Conservation (phyloP, 257 asterid species). For the Penstemon newberryi region DNA sequence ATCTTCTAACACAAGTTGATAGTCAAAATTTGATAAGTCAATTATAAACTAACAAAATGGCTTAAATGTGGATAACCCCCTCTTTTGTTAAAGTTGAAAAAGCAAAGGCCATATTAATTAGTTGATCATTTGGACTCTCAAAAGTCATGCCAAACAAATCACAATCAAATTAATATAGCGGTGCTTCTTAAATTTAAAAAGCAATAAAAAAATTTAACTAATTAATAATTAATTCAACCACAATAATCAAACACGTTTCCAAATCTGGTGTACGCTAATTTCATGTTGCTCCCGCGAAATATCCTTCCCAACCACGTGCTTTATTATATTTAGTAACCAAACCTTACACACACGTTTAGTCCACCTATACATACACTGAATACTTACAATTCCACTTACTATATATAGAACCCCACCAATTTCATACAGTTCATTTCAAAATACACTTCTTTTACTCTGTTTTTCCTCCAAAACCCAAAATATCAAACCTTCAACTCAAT, state of each 20-base stretch:
- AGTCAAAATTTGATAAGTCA: no score
- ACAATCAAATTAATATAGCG: conserved; percentile 1
- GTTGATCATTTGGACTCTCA: conserved; percentile 17
- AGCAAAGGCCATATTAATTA: neutral
- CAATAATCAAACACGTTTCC: conserved; percentile 54
- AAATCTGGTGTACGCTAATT: conserved; percentile 14
- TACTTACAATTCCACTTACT: conserved; percentile 24
- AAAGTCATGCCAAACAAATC: conserved; percentile 23
- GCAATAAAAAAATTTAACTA: conserved; percentile 13
- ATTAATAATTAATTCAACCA: conserved; percentile 20
- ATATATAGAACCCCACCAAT: conserved; percentile 28
- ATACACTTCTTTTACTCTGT: conserved; percentile 3
- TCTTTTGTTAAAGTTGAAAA: no score
- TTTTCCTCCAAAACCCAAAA: neutral
- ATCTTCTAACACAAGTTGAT: no score
- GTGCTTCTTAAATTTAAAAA: conserved; percentile 13
- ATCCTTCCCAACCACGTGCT: conserved; percentile 64
- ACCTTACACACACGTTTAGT: conserved; percentile 31
- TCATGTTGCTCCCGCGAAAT: conserved; percentile 37
- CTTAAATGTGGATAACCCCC: no score
- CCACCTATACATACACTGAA: conserved; percentile 33
- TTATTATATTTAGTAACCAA: conserved; percentile 33
- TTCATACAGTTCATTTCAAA: conserved; percentile 4
- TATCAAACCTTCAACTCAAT: neutral
- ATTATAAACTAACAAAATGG: no score